Conservation (phyloP, 2,329 filamentous ascomycete genomes). For the Phyllosticta citrichinensis region DNA sequence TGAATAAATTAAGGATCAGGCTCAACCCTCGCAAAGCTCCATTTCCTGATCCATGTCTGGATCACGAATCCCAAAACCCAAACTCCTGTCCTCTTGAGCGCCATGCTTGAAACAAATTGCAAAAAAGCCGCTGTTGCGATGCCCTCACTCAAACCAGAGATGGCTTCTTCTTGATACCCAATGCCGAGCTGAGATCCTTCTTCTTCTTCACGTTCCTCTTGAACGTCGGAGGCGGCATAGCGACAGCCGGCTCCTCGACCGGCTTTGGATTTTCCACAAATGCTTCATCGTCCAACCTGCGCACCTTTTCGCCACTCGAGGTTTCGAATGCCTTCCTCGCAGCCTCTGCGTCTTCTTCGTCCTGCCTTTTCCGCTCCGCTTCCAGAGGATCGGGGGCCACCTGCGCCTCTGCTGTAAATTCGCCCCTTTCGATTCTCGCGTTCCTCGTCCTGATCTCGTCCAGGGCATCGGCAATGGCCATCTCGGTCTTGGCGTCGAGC, state of each 20-base stretch:
- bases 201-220: conserved; percentile 76
- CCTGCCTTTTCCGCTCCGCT: conserved; percentile 53
- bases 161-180: conserved; percentile 80
- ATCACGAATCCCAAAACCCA: neutral
- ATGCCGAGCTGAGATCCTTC: conserved; percentile 62
- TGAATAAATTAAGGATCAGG: too few relatives aligned
- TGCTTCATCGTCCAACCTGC: conserved; percentile 14
- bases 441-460: conserved; percentile 92
- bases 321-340: conserved; percentile 65
- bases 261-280: conserved; percentile 17
- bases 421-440: conserved; percentile 70
- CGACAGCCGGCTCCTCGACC: conserved; percentile 25
- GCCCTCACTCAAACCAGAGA: neutral
- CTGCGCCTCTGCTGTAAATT: conserved; percentile 51
- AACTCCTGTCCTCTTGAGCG: neutral
- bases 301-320: conserved; percentile 11
- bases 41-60: neutral
- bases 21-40: neutral
- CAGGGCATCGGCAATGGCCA: conserved; percentile 90
- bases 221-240: conserved; percentile 47
- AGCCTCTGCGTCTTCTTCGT: conserved; percentile 74
- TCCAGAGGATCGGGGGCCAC: conserved; percentile 41
- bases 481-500: conserved; percentile 82
- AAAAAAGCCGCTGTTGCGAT: neutral
- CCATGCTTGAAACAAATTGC: neutral